Base-by-base conservation (phyloP, 805 yeast genomes). In the Myxozyma neotropica region DNA sequence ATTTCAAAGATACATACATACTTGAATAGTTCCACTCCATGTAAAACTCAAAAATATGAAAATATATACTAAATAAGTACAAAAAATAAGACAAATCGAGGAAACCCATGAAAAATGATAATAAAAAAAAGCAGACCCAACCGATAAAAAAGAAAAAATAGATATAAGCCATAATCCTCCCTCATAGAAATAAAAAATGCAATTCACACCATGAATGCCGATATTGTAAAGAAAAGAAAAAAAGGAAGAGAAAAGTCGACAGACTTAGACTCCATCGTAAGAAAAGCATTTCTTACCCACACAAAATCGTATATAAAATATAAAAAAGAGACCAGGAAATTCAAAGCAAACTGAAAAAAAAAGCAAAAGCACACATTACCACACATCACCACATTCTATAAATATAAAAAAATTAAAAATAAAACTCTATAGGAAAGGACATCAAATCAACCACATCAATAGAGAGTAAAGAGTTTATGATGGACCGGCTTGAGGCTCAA, bases 401-500 rank as follows among this genome's bases (percentile, higher is more conserved):
- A 29, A 29, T 31, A 31, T 21, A 35, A 49, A 49, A n/a, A 15
- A 17, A 31, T 4, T 13, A 26, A 24, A 36, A 5, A 38, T 4
- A 24, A 52, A 24, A 43, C 6, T 48, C 35, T 36, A 40, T 17
- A 38, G 29, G 26, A 35, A 31, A 51, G 19, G 19, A 19, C 24
- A 49, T 15, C 36, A n/a, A 49, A 49, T 26, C 10, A 13, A 35
- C 38, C 38, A 35, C 38, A 35, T 35, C n/a, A 43, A 8, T 10
- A 21, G 17, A 26, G 7, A 38, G 27, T 39, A 26, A 45, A 26
- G 4, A 21, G 42, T 19, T 44, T 61, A 64, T 51, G 65, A 60
- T 4, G 67, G 65, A 24, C 65, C 63, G 21, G 63, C 40, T 17
- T 21, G 52, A 15, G 68, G 67, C 6, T 40, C 54, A 13, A 64